Base-by-base conservation (phyloP, 257 asterid species). In the Salvia miltiorrhiza region DNA sequence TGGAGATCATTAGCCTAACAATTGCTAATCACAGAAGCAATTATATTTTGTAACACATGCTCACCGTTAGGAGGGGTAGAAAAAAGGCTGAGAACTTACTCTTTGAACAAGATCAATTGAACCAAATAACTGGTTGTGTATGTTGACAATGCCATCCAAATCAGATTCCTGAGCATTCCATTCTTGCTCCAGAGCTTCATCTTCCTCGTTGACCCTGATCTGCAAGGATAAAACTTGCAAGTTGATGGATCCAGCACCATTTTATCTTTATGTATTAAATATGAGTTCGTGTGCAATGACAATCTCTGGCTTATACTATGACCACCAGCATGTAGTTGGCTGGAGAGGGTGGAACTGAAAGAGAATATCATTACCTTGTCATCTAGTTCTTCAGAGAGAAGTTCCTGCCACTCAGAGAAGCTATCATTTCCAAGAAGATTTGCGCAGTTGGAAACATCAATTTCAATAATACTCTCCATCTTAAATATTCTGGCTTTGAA, bases 51-150 rank as follows among this genome's bases (percentile, higher is more conserved):
- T 9, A 54, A 54, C 57, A 47, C 41, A 47, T 20, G 40, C 58
- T 35, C 37, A 17, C 10, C 21, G 47, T 54, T 28, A 35, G 41
- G 35, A 13, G 41, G 71, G 24, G 39, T 19, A 62, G 8, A 24
- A 13, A 21, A 58, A n/a, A 32, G 7, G 48, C 9, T 62, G 41
- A 50, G 39, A 26, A 67, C 90, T 75, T 77, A 88, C 95, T 43
- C n/a, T 70, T 76, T 76, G 79, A 74, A 81, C 75, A 59, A 90
- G 91, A 80, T 88, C 95, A 55, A 69, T 54, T 14, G 96, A 90
- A 44, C 96, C 97, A 81, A 91, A 94, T 75, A 94, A 76, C 80
- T 80, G 89, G 67, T 77, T 86, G 76, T 94, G 96, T 69, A 89
- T 77, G 67, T 78, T 67, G 83, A 91, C 83, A 65, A 85, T 79